These are phyloP conservation scores for Byssothecium circinans DNA, from an alignment of 2,329 filamentous ascomycete genomes.

Conservation along the genomic window DNA sequence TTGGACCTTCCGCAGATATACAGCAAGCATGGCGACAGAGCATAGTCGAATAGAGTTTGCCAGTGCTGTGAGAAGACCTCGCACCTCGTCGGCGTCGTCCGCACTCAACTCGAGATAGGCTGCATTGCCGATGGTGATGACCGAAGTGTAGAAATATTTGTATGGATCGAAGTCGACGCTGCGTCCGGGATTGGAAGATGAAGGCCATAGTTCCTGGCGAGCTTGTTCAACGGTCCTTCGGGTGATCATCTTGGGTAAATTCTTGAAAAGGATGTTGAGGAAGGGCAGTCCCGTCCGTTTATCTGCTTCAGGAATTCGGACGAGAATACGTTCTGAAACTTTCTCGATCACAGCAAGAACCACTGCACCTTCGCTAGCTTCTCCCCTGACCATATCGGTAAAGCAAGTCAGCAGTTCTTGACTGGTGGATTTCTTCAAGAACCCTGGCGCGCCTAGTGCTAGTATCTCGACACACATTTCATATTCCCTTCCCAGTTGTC, in stretches of 20 bases:
- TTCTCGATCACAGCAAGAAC: constrained; percentile 71
- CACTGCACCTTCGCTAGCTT: constrained; percentile 68
- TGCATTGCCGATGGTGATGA: constrained; percentile 55
- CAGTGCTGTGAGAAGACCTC: constrained; percentile 58
- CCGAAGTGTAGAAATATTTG: constrained; percentile 65
- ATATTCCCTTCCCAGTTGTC: constrained; percentile 66
- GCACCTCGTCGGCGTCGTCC: constrained; percentile 44
- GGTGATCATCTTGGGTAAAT: constrained; percentile 48
- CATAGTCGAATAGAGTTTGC: constrained; percentile 44
- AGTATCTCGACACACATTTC: constrained; percentile 70
- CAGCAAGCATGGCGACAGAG: constrained; percentile 53
- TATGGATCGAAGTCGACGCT: constrained; percentile 59
- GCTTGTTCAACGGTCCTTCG: constrained; percentile 60
- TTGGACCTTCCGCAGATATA: constrained; percentile 63
- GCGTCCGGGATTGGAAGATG: constrained; percentile 41
- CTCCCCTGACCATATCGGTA: constrained; percentile 57
- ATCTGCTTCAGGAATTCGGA: constrained; percentile 20
- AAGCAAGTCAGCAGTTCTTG: constrained; percentile 59
- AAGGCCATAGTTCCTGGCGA: constrained; percentile 68
- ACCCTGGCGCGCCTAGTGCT: constrained; percentile 56
- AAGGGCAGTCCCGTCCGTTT: constrained; percentile 23
- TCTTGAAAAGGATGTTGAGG: constrained; percentile 40
- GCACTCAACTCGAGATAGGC: constrained; percentile 55
- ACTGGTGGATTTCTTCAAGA: constrained; percentile 21
- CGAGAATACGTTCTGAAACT: constrained; percentile 54